Conservation (phyloP, 1,139 yeast species). For the Candida tetrigidarum region DNA sequence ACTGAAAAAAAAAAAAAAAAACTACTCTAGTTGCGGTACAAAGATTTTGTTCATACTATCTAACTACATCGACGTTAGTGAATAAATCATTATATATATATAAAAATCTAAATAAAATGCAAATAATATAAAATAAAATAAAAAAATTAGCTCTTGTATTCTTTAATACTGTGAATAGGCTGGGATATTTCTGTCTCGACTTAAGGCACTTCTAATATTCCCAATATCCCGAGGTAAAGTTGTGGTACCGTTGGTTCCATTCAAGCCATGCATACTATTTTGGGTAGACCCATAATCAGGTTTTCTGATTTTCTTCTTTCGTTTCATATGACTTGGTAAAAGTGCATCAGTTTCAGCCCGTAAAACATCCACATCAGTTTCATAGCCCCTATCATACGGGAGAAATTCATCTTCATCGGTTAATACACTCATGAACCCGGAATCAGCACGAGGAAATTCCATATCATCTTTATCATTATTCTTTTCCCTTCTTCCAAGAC, state of each 20-base stretch:
- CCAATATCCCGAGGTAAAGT: constrained; percentile 30
- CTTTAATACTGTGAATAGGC: constrained; percentile 15
- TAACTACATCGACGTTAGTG: no score
- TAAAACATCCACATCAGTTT: constrained; percentile 47
- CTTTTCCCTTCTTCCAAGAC: constrained; percentile 26
- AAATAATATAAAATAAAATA: background rate
- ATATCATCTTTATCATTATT: constrained; percentile 12
- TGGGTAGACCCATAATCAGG: constrained; percentile 24
- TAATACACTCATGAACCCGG: constrained; percentile 45
- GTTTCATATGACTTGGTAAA: constrained; percentile 28
- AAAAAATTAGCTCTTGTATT: background rate
- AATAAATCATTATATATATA: background rate
- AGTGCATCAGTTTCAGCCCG: constrained; percentile 37
- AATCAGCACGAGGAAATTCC: constrained; percentile 25
- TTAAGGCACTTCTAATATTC: constrained; percentile 28
- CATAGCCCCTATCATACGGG: constrained; percentile 45
- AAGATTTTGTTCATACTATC: no score
- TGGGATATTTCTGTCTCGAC: constrained; percentile 43
- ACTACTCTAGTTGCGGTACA: no score
- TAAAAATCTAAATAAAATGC: background rate
- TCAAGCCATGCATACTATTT: constrained; percentile 4
- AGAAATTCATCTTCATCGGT: constrained; percentile 28
- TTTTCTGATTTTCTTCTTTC: constrained; percentile 18
- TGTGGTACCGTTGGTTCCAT: background rate
- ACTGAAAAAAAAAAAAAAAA: no score